Evolutionary conservation across 2,329 filamentous ascomycete genomes (phyloP).

Genomic region (Trichophyton equinum): DNA sequence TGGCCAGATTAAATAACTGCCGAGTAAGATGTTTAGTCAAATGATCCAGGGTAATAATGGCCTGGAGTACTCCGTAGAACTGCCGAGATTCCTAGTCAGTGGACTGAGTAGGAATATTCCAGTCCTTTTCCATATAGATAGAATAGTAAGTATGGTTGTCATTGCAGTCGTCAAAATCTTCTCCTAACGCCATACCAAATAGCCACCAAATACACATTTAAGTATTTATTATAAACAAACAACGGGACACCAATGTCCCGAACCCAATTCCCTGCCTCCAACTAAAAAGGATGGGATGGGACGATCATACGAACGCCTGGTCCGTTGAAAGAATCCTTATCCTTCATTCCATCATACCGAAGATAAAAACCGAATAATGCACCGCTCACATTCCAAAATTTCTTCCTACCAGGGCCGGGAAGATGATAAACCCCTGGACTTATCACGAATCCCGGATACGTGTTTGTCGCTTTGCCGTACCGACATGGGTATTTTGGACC

Average conservation of each 20-base stretch:
- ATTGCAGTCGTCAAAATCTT: background rate
- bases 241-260: background rate
- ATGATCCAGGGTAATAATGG: background rate
- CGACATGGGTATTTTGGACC: conserved; percentile 79
- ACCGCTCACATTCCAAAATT: background rate
- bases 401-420: background rate
- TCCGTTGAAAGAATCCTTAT: background rate
- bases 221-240: background rate
- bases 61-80: background rate
- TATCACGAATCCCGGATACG: conserved; percentile 23
- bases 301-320: background rate
- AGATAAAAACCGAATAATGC: background rate
- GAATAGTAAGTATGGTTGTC: background rate
- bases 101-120: too few relatives aligned
- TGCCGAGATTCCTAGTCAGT: background rate
- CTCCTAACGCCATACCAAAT: conserved; percentile 1
- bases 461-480: conserved; percentile 53
- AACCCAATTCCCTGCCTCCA: background rate
- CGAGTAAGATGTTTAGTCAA: too few relatives aligned
- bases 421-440: background rate
- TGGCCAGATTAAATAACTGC: background rate
- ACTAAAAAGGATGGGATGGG: background rate
- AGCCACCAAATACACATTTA: background rate
- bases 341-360: background rate
- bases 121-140: background rate